Conservation (phyloP, 176 grass and related monocot genomes). For the Rhynchospora tenuis region DNA sequence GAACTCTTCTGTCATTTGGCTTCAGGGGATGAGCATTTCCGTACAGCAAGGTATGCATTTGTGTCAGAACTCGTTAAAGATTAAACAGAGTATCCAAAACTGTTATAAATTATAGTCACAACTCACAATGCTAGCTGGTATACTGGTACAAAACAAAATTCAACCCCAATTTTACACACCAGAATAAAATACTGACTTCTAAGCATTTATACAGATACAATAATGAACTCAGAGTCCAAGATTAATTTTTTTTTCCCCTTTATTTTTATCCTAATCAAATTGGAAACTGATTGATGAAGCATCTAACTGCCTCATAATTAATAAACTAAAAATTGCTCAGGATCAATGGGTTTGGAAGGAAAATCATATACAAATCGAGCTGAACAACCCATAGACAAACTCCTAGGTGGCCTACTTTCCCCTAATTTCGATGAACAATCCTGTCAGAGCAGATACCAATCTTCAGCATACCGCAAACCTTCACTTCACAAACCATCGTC, state of each 20-base stretch:
- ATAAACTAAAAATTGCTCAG: not conserved
- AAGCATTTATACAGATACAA: not conserved
- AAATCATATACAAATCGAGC: not conserved
- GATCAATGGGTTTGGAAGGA: not conserved
- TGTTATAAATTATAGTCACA: not conserved
- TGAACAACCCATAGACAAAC: conserved; percentile 18
- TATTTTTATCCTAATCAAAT: not conserved
- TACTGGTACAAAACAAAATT: not conserved
- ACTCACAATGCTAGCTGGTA: not conserved
- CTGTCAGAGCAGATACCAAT: conserved; percentile 68
- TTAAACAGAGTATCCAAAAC: not conserved
- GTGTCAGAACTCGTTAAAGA: not conserved
- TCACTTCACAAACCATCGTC: conserved; percentile 39
- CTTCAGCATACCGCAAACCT: conserved; percentile 46
- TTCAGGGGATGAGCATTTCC: not conserved
- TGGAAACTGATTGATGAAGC: not conserved
- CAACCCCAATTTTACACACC: not conserved
- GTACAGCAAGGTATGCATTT: conserved; percentile 4
- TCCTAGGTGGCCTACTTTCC: conserved; percentile 57
- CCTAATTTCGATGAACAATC: conserved; percentile 61
- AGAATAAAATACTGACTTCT: not conserved
- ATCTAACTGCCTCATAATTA: not conserved
- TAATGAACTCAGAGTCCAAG: not conserved
- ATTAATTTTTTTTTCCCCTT: not conserved
- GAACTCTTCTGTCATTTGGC: conserved; percentile 5